Evolutionary conservation across 192 early-diverging fungal species (phyloP), one percentile per base, ranked within the genome.

Genomic region (Coemansia sp.): DNA sequence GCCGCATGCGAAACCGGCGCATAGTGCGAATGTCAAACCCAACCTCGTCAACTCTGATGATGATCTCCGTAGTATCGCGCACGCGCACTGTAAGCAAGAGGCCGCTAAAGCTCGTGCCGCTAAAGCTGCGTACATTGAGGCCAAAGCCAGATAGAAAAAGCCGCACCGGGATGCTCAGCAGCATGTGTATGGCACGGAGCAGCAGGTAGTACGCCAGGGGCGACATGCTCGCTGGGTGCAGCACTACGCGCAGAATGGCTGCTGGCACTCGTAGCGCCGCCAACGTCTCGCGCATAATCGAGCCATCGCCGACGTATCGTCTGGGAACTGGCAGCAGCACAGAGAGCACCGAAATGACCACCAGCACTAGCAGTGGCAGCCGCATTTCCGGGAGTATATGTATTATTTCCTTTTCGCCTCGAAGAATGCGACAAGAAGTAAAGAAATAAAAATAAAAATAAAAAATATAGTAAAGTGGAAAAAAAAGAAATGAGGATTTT

Each of bases 11-110:
- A 58, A 82, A 31, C 35, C 79, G 43, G 17, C 79, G 66, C 79
- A 82, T 82, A 17, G 79, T 82, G 3, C 79, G 63, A 41, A 82
- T 58, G 67, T 82, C 79, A 59, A 82, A 49, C 19, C 79, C 79
- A 8, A 82, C 36, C 53, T 76, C 67, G 35, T 82, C 79, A 10
- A 74, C 51, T 4, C 67, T 62, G 15, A 82, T 20, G 22, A 67
- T 64, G 29, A 70, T n/a, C 53, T 76, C 79, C 49, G 61, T 60
- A 2, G 54, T 42, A 22, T 65, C 58, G 8, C 61, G 62, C 25
- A 73, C 25, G 3, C 53, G 62, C 14, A 76, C 39, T 17, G 61
- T 72, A 3, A 82, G 42, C 20, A 70, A 40, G 9, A 82, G 47
- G 3, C 79, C 74, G 15, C 60, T 40, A n/a, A 76, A 49, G 37